A percentile compares a stretch with the other conserved stretches of the same genome.
These are phyloP conservation scores for Teunomyces panamensis DNA, from an alignment of 805 yeast species.

Conservation along the genomic window DNA sequence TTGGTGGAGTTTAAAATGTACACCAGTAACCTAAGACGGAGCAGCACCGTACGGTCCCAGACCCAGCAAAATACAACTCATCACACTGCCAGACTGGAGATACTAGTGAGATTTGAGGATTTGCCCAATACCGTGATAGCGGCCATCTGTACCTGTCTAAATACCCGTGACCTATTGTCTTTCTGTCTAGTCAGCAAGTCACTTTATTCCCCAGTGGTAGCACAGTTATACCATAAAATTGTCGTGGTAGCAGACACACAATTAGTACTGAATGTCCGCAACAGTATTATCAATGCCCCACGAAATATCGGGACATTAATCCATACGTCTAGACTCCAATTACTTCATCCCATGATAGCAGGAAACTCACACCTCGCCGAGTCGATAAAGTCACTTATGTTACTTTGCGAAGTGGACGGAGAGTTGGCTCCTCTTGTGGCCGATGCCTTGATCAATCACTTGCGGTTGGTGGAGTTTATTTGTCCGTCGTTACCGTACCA, in stretches of 20 bases:
- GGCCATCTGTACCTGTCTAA: slow-evolving; percentile 17
- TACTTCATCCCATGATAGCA: slow-evolving; percentile 12
- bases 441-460: not conserved
- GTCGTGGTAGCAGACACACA: slow-evolving; percentile 15
- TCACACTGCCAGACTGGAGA: not conserved
- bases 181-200: slow-evolving; percentile 17
- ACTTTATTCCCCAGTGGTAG: slow-evolving; percentile 26
- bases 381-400: slow-evolving; percentile 9
- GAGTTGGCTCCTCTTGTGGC: not conserved
- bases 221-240: slow-evolving; percentile 20
- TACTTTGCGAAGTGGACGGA: slow-evolving; percentile 6
- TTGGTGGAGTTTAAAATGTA: not conserved
- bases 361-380: slow-evolving; percentile 11
- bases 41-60: slow-evolving; percentile 4
- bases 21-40: slow-evolving; percentile 1
- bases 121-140: slow-evolving; percentile 18
- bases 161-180: slow-evolving; percentile 19
- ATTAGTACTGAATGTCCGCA: slow-evolving; percentile 4
- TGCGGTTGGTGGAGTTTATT: slow-evolving; percentile 1
- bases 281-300: slow-evolving; percentile 10
- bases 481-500: slow-evolving; percentile 3
- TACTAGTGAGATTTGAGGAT: slow-evolving; percentile 11
- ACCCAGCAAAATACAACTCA: not conserved
- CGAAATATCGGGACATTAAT: slow-evolving; percentile 19
- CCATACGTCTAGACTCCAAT: slow-evolving; percentile 8